Conservation (phyloP, 208 protist species). For the Entamoeba moshkovskii region DNA sequence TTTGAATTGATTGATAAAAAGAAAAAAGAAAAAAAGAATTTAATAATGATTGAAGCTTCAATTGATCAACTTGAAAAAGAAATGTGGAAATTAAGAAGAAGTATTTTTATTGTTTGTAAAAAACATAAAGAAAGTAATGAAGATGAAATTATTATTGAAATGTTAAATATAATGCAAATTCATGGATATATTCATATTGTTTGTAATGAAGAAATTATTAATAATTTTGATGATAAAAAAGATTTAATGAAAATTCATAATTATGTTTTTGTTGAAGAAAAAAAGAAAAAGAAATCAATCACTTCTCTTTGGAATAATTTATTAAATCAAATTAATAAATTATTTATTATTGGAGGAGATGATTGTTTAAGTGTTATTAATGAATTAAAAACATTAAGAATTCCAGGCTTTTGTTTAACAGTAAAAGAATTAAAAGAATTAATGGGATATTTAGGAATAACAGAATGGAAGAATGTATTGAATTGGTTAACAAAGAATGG, state of each 20-base stretch:
- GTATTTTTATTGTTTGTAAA: not conserved
- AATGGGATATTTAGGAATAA: not conserved
- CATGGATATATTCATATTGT: not conserved
- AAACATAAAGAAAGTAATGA: not conserved
- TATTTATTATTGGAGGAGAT: not conserved
- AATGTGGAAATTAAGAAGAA: not conserved
- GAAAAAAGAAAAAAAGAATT: not conserved
- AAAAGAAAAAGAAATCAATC: not conserved
- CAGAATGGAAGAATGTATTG: not conserved
- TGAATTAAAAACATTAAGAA: not conserved
- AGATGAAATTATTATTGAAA: not conserved
- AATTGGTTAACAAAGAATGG: not conserved
- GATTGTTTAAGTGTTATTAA: not conserved
- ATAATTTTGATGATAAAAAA: not conserved
- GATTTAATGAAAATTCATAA: not conserved
- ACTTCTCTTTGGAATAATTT: not conserved
- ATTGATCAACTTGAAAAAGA: not conserved
- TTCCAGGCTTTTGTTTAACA: not conserved
- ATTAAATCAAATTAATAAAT: not conserved
- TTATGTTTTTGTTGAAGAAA: not conserved
- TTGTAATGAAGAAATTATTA: not conserved
- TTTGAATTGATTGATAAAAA: not conserved
- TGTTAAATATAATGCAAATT: not conserved
- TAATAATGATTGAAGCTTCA: not conserved
- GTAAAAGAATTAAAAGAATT: not conserved